Conservation (phyloP, 305 asterid species). For the Solanum hybrid region DNA sequence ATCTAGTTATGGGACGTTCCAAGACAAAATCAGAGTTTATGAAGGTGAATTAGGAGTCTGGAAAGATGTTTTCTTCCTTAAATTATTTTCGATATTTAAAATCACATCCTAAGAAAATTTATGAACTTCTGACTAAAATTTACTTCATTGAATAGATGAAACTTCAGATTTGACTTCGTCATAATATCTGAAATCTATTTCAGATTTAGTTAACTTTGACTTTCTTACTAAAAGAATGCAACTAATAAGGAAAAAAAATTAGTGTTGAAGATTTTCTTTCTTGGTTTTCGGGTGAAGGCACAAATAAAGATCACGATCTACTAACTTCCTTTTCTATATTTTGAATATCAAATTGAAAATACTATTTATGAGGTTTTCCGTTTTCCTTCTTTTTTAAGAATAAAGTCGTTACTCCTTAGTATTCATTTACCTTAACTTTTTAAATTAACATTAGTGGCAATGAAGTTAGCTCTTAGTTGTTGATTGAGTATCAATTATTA, state of each 20-base stretch:
- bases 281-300: not conserved
- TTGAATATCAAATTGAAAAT: not conserved
- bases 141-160: not conserved
- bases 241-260: not conserved
- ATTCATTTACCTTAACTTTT: not conserved
- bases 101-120: not conserved
- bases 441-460: not conserved
- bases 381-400: not conserved
- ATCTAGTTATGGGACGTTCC: not conserved
- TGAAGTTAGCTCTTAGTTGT: not conserved
- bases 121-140: not conserved
- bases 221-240: not conserved
- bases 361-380: not conserved
- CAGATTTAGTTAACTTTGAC: not conserved
- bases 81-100: not conserved
- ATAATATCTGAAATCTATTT: not conserved
- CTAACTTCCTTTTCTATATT: not conserved
- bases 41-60: not conserved
- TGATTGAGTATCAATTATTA: no score
- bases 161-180: not conserved
- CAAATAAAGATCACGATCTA: not conserved
- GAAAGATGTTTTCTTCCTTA: not conserved
- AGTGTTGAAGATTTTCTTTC: not conserved
- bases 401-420: not conserved
- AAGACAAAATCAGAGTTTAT: not conserved